phyloP scores from a whole-genome alignment of 2,329 filamentous ascomycete genomes.

The Diaporthe amygdali region DNA sequence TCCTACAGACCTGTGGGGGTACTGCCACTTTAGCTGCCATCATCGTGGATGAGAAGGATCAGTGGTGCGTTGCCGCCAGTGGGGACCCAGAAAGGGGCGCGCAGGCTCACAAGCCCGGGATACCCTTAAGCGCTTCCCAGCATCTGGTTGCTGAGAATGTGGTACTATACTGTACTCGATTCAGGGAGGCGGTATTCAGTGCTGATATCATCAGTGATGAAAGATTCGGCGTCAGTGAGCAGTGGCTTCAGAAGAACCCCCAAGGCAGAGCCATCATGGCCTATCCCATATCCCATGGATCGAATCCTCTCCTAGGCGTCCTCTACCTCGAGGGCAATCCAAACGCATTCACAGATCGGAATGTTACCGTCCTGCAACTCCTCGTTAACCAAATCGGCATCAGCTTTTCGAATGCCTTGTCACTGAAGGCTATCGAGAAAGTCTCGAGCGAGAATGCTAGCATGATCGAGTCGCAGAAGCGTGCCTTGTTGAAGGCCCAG shows the following conservation, averaged over 20 bases:
- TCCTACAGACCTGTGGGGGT: slow-evolving; percentile 76
- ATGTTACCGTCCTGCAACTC: slow-evolving; percentile 69
- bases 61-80: slow-evolving; percentile 76
- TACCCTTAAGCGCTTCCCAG: slow-evolving; percentile 68
- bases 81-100: slow-evolving; percentile 74
- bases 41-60: slow-evolving; percentile 71
- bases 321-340: slow-evolving; percentile 78
- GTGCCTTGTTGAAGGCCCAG: slow-evolving; percentile 72
- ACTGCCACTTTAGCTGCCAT: slow-evolving; percentile 75
- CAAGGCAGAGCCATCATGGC: slow-evolving; percentile 77
- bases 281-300: slow-evolving; percentile 72
- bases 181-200: slow-evolving; percentile 76
- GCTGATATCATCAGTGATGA: slow-evolving; percentile 77
- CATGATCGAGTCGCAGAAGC: slow-evolving; percentile 80
- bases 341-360: slow-evolving; percentile 76
- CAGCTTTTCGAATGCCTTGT: slow-evolving; percentile 71
- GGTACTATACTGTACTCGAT: slow-evolving; percentile 77
- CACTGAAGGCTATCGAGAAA: slow-evolving; percentile 75
- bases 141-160: slow-evolving; percentile 75
- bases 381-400: slow-evolving; percentile 81
- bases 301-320: slow-evolving; percentile 72
- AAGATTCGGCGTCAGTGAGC: slow-evolving; percentile 73
- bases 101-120: slow-evolving; percentile 67
- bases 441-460: slow-evolving; percentile 79
- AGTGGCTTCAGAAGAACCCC: slow-evolving; percentile 72